Conservation (phyloP, 2,329 filamentous ascomycete species). For the Colletotrichum musicola region DNA sequence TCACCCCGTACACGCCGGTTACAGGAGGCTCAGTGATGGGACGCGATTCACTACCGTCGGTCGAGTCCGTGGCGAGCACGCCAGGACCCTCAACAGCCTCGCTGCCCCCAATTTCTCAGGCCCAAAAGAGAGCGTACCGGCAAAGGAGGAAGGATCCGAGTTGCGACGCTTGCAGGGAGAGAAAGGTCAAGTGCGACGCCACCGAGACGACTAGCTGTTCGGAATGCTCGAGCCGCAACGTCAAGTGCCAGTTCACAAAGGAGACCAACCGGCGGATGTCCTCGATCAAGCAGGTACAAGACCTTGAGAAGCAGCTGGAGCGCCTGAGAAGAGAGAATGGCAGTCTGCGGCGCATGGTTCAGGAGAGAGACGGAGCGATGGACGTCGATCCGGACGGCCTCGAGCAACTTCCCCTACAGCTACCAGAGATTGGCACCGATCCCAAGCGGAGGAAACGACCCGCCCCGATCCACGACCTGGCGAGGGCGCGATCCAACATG, state of each 20-base stretch:
- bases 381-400: conserved; percentile 61
- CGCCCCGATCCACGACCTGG: conserved; percentile 75
- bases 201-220: conserved; percentile 97
- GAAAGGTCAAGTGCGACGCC: conserved; percentile 91
- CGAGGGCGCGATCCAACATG: conserved; percentile 78
- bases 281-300: conserved; percentile 98
- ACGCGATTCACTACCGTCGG: conserved; percentile 72
- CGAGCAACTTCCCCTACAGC: conserved; percentile 64
- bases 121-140: conserved; percentile 93
- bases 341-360: conserved; percentile 76
- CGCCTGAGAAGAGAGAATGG: conserved; percentile 84
- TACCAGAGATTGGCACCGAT: conserved; percentile 75
- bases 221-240: conserved; percentile 95
- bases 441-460: conserved; percentile 74
- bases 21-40: conserved; percentile 63
- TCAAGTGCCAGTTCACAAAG: conserved; percentile 99
- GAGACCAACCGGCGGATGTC: conserved; percentile 99
- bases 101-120: conserved; percentile 60
- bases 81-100: conserved; percentile 59
- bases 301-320: conserved; percentile 91
- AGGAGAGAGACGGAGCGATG: conserved; percentile 63
- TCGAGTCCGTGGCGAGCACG: conserved; percentile 68
- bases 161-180: conserved; percentile 94
- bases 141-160: conserved; percentile 96
- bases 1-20: conserved; percentile 67